These are phyloP conservation scores for Yamagishiella unicocca DNA, from an alignment of 139 green algal species.

Conservation along the genomic window DNA sequence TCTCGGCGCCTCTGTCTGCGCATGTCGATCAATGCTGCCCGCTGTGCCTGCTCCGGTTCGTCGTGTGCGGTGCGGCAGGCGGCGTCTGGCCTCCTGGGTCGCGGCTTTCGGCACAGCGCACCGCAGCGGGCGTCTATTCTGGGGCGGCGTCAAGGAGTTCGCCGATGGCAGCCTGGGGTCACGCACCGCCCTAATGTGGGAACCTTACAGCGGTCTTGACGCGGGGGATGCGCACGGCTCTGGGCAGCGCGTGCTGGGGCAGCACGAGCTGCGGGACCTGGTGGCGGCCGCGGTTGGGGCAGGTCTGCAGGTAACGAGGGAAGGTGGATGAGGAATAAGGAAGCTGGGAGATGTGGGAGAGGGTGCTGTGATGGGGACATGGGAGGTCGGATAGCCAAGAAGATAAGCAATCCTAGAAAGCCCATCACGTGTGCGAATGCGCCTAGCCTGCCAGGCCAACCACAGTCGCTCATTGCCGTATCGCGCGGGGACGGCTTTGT, in stretches of 20 bases:
- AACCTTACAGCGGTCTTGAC: slow-evolving; percentile 63
- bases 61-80: no score
- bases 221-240: neutral
- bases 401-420: no score
- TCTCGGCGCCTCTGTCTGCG: no score
- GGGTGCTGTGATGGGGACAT: no score
- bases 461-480: no score
- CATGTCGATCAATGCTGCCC: neutral
- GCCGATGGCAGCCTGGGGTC: slow-evolving; percentile 79
- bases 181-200: slow-evolving; percentile 76
- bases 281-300: slow-evolving; percentile 3
- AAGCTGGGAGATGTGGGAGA: no score
- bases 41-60: no score
- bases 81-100: slow-evolving; percentile 51
- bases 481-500: no score
- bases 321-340: no score
- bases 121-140: slow-evolving; percentile 65
- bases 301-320: slow-evolving; percentile 49
- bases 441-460: no score
- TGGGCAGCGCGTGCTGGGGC: neutral
- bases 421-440: no score
- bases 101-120: slow-evolving; percentile 55
- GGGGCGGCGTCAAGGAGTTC: slow-evolving; percentile 84
- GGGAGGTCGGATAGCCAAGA: no score
- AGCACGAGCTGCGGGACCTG: neutral